Evolutionary conservation across 2,329 filamentous ascomycete species (phyloP).

Genomic region (Echinosphaeria canescens): DNA sequence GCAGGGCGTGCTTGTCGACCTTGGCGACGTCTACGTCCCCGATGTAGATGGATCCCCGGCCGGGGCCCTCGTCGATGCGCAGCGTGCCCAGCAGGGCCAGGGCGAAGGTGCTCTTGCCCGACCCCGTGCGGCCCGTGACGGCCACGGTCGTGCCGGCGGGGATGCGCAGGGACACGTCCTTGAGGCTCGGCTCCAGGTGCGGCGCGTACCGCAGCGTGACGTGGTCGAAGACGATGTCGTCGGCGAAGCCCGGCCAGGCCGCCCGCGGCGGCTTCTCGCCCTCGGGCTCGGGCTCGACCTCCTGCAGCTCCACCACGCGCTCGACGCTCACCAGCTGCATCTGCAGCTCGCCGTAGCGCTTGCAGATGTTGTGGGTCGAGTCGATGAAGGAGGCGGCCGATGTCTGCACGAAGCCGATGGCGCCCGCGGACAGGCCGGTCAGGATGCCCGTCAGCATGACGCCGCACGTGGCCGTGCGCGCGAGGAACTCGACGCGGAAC

Average conservation of each 20-base stretch:
- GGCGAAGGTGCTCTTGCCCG: conserved; percentile 63
- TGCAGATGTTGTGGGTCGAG: conserved; percentile 54
- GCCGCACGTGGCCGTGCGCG: conserved; percentile 50
- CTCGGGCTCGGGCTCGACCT: conserved; percentile 52
- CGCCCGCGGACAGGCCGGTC: conserved; percentile 51
- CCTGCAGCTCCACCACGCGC: conserved; percentile 60
- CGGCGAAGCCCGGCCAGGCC: conserved; percentile 52
- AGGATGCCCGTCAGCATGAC: conserved; percentile 57
- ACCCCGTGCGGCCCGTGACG: conserved; percentile 66
- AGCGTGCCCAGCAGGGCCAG: conserved; percentile 35
- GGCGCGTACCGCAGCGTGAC: conserved; percentile 66
- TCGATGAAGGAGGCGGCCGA: conserved; percentile 47
- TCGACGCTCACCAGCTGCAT: conserved; percentile 88
- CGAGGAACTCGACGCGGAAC: conserved; percentile 55
- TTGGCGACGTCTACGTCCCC: conserved; percentile 27
- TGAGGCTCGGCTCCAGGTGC: conserved; percentile 51
- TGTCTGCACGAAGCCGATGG: conserved; percentile 68
- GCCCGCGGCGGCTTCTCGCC: conserved; percentile 49
- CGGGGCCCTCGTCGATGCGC: background rate
- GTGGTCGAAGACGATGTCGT: conserved; percentile 54
- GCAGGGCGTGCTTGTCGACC: conserved; percentile 30
- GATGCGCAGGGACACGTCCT: conserved; percentile 48
- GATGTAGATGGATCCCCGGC: conserved; percentile 17
- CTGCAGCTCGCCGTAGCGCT: conserved; percentile 64
- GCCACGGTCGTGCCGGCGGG: conserved; percentile 39